These are phyloP conservation scores for Amaranthus cruentus DNA, from an alignment of 148 eudicot species.

Conservation along the genomic window DNA sequence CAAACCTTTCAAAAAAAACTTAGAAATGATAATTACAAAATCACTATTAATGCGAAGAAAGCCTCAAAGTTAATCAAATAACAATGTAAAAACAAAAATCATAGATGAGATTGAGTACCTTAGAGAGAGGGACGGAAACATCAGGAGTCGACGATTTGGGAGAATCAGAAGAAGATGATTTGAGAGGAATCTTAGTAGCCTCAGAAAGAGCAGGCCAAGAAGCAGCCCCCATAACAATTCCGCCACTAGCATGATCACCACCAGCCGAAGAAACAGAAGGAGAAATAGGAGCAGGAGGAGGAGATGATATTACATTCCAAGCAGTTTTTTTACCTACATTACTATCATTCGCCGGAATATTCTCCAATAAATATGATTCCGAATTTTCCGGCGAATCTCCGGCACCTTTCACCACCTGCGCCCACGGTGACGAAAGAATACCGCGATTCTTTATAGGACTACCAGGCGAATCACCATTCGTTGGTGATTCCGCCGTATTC, in stretches of 20 bases:
- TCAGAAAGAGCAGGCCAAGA: conserved; percentile 65
- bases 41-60: too few relatives aligned
- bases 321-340: conserved; percentile 40
- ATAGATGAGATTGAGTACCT: conserved; percentile 21
- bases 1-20: too few relatives aligned
- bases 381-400: conserved; percentile 12
- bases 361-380: conserved; percentile 14
- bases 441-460: not conserved
- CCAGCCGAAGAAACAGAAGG: conserved; percentile 18
- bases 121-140: conserved; percentile 26
- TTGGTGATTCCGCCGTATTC: conserved; percentile 17
- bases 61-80: too few relatives aligned
- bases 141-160: conserved; percentile 27
- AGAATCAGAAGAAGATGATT: conserved; percentile 22
- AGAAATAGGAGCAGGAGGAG: not conserved
- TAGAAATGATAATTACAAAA: too few relatives aligned
- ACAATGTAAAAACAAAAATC: too few relatives aligned
- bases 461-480: not conserved
- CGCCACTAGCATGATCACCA: conserved; percentile 13
- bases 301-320: conserved; percentile 33
- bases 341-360: conserved; percentile 21
- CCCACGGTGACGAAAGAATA: conserved; percentile 30
- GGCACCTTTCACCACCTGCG: conserved; percentile 39
- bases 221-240: conserved; percentile 31
- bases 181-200: conserved; percentile 29